Percentiles rank a stretch among this genome's conserved stretches.
These are phyloP conservation scores for Thielaviopsis cerberus DNA, from an alignment of 2,329 filamentous ascomycete genomes.

Conservation along the genomic window DNA sequence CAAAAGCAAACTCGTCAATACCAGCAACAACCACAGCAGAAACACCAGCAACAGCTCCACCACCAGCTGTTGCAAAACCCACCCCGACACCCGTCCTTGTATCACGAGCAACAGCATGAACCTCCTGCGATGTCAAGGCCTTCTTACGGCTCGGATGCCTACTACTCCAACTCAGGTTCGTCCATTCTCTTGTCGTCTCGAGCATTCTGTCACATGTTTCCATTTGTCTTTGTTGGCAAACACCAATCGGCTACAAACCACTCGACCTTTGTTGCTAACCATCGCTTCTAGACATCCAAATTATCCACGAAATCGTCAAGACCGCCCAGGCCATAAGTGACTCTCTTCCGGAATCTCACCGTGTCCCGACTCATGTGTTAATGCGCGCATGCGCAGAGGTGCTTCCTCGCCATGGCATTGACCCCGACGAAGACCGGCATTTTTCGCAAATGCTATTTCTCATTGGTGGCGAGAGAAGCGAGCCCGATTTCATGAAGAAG, in stretches of 20 bases:
- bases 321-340: constrained; percentile 48
- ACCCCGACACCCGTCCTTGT: background rate
- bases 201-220: background rate
- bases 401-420: constrained; percentile 49
- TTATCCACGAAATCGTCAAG: constrained; percentile 59
- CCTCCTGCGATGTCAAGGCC: constrained; percentile 12
- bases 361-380: constrained; percentile 55
- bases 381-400: constrained; percentile 66
- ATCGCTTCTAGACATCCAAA: constrained; percentile 48
- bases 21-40: background rate
- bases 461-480: constrained; percentile 46
- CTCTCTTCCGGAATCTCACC: constrained; percentile 37
- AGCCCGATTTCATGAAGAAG: constrained; percentile 43
- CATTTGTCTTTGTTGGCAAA: background rate
- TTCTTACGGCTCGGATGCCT: constrained; percentile 20
- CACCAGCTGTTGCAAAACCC: constrained; percentile 1
- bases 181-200: background rate
- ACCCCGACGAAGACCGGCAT: constrained; percentile 55
- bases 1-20: background rate
- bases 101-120: constrained; percentile 5
- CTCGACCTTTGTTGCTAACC: constrained; percentile 11
- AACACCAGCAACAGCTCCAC: background rate
- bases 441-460: constrained; percentile 64
- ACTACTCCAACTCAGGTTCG: constrained; percentile 44
- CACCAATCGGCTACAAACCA: background rate